Percentiles rank a stretch among this genome's conserved stretches.
phyloP scores from a whole-genome alignment of 495 filamentous ascomycete genomes.

The Penicillium chermesinum region DNA sequence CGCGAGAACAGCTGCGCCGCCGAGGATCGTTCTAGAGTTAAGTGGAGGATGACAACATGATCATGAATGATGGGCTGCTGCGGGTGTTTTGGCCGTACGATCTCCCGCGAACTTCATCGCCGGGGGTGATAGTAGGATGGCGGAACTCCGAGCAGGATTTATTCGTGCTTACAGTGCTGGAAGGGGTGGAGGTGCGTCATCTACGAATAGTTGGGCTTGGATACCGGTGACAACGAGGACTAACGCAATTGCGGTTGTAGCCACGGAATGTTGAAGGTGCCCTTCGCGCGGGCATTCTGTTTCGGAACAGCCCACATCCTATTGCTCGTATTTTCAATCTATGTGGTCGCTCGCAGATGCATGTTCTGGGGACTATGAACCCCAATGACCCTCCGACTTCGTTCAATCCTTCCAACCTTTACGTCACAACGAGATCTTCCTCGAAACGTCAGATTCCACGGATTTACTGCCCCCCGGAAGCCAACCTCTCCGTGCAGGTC shows the following conservation, averaged over 20 bases:
- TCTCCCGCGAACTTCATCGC: conserved; percentile 60
- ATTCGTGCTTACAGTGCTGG: conserved; percentile 81
- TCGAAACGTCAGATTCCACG: conserved; percentile 51
- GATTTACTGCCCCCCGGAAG: conserved; percentile 62
- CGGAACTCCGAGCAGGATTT: conserved; percentile 87
- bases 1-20: conserved; percentile 88
- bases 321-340: conserved; percentile 75
- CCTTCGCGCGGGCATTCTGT: conserved; percentile 74
- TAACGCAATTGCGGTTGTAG: conserved; percentile 28
- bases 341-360: conserved; percentile 76
- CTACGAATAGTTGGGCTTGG: background rate
- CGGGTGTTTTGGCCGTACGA: conserved; percentile 98
- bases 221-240: background rate
- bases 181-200: conserved; percentile 77
- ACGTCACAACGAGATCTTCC: conserved; percentile 54
- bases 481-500: conserved; percentile 68
- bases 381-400: conserved; percentile 38
- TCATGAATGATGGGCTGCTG: conserved; percentile 79
- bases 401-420: conserved; percentile 67
- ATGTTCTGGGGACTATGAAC: conserved; percentile 81
- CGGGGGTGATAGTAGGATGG: conserved; percentile 92
- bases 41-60: conserved; percentile 78
- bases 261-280: conserved; percentile 78
- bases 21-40: conserved; percentile 81
- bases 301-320: conserved; percentile 77